Conservation (phyloP, 2,329 filamentous ascomycete species). For the Albifimbria verrucaria region DNA sequence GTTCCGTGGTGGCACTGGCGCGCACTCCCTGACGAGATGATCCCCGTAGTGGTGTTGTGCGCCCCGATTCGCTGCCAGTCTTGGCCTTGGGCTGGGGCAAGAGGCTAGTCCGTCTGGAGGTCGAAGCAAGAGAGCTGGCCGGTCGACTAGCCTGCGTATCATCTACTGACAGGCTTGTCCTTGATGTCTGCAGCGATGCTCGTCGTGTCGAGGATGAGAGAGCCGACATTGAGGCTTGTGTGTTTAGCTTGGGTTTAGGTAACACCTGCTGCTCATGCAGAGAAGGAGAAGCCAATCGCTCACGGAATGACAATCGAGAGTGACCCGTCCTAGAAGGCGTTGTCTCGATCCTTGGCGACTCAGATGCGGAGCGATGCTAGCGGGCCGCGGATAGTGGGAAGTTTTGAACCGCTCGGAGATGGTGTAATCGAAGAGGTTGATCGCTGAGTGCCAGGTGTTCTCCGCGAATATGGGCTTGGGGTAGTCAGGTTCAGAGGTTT, state of each 20-base stretch:
- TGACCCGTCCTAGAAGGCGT: conserved; percentile 41
- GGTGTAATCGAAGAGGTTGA: conserved; percentile 41
- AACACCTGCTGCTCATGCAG: conserved; percentile 44
- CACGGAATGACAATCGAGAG: conserved; percentile 51
- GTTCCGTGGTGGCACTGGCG: conserved; percentile 29
- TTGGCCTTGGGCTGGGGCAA: conserved; percentile 45
- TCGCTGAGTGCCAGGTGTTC: conserved; percentile 35
- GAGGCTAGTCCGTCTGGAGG: conserved; percentile 49
- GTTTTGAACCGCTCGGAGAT: conserved; percentile 38
- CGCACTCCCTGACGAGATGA: conserved; percentile 25
- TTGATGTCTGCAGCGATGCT: conserved; percentile 49
- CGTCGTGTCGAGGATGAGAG: conserved; percentile 40
- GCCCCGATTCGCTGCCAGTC: conserved; percentile 35
- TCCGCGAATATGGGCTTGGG: conserved; percentile 54
- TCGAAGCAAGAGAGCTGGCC: conserved; percentile 52
- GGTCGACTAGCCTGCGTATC: conserved; percentile 39
- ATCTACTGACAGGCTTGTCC: conserved; percentile 26
- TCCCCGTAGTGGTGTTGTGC: conserved; percentile 38
- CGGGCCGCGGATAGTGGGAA: conserved; percentile 48
- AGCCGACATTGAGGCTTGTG: conserved; percentile 41
- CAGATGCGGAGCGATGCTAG: conserved; percentile 42
- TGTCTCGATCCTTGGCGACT: conserved; percentile 43
- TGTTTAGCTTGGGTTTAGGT: conserved; percentile 40
- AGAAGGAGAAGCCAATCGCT: conserved; percentile 47
- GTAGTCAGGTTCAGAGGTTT: conserved; percentile 59